Evolutionary conservation across 225 moss, liverwort and hornwort species (phyloP).

Genomic region (Antitrichia curtipendula): DNA sequence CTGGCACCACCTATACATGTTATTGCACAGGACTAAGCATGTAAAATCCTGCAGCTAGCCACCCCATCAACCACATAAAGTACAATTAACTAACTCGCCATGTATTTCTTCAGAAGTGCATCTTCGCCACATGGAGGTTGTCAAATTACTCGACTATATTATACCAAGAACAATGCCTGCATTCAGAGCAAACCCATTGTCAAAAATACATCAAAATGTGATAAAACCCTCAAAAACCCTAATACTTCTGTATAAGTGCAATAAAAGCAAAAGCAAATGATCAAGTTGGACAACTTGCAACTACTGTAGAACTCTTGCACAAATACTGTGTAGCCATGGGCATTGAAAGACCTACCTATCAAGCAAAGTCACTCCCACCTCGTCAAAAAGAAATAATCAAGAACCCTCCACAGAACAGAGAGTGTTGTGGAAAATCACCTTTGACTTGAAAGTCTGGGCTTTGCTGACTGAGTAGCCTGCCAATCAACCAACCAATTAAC

Average conservation of each 20-base stretch:
- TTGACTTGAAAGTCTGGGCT: not conserved
- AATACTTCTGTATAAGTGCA: not conserved
- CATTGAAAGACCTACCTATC: not conserved
- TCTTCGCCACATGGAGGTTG: not conserved
- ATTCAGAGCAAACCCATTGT: not conserved
- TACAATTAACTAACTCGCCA: not conserved
- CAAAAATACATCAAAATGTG: not conserved
- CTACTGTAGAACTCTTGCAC: not conserved
- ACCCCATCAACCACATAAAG: not conserved
- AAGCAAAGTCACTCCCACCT: not conserved
- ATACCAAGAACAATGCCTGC: not conserved
- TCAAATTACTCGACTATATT: not conserved
- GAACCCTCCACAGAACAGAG: not conserved
- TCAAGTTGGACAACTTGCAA: not conserved
- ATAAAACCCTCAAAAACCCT: not conserved
- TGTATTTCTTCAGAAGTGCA: not conserved
- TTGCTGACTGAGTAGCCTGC: not conserved
- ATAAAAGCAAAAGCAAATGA: not conserved
- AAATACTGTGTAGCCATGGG: not conserved
- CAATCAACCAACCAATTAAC: not conserved
- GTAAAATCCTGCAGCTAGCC: not conserved
- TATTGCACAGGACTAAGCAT: not conserved
- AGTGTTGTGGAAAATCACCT: not conserved
- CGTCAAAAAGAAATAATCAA: not conserved
- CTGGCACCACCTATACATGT: not conserved